Conservation (phyloP, 1,139 yeast species). For the Sugiyamaella grinbergsii region DNA sequence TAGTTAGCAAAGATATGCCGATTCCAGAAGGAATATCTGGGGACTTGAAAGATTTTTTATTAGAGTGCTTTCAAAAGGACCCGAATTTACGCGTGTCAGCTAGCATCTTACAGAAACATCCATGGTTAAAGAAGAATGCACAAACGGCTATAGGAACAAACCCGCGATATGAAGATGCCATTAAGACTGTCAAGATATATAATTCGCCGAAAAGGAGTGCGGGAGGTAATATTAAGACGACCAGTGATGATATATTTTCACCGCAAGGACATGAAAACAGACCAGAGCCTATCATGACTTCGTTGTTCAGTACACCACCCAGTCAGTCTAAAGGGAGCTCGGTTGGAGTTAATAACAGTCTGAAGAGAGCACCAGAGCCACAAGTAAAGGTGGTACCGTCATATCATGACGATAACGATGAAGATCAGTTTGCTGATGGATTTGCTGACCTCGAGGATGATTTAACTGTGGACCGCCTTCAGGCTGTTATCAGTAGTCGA, state of each 20-base stretch:
- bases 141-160: conserved; percentile 20
- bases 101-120: conserved; percentile 56
- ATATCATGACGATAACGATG: conserved; percentile 25
- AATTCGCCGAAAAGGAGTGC: conserved; percentile 28
- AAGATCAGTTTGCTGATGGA: conserved; percentile 22
- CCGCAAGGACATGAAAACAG: background rate
- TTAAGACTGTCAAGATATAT: conserved; percentile 39
- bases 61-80: conserved; percentile 77
- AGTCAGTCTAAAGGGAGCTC: background rate
- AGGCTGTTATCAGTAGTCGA: conserved; percentile 16
- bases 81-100: conserved; percentile 65
- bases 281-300: conserved; percentile 3
- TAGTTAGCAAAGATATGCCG: conserved; percentile 84
- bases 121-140: conserved; percentile 54
- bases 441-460: conserved; percentile 38
- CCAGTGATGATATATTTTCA: conserved; percentile 3
- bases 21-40: conserved; percentile 64
- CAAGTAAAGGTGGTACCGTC: background rate
- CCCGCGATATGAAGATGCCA: conserved; percentile 38
- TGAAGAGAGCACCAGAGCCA: background rate
- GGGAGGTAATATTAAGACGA: conserved; percentile 10
- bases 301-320: conserved; percentile 14
- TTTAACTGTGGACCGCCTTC: conserved; percentile 30
- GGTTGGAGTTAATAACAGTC: background rate
- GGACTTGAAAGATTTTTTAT: conserved; percentile 56